Conservation (phyloP, 805 yeast species). For the Ogataea methylovora region DNA sequence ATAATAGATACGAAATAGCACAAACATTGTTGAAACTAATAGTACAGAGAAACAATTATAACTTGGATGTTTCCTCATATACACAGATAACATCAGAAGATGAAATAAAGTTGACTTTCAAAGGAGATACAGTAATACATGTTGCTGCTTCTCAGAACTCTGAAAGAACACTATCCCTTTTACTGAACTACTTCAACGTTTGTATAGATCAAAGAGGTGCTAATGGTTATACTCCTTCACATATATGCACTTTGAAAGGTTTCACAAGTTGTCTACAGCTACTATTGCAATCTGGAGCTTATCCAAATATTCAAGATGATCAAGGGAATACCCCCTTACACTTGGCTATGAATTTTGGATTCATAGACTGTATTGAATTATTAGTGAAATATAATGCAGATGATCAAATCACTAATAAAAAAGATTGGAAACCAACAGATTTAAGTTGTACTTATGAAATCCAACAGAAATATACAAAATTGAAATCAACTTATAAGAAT, state of each 20-base stretch:
- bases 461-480: slow-evolving; percentile 30
- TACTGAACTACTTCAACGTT: slow-evolving; percentile 53
- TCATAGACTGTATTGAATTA: slow-evolving; percentile 45
- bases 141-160: slow-evolving; percentile 46
- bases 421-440: slow-evolving; percentile 63
- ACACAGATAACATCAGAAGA: slow-evolving; percentile 25
- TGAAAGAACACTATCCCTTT: slow-evolving; percentile 63
- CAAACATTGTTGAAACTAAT: slow-evolving; percentile 16
- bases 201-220: slow-evolving; percentile 40
- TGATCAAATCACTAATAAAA: slow-evolving; percentile 38
- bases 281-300: slow-evolving; percentile 69
- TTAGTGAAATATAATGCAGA: slow-evolving; percentile 44
- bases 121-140: slow-evolving; percentile 62
- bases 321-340: slow-evolving; percentile 83
- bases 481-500: slow-evolving; percentile 11
- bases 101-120: slow-evolving; percentile 38
- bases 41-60: background rate
- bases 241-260: slow-evolving; percentile 55
- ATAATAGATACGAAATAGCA: slow-evolving; percentile 61
- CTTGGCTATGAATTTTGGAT: slow-evolving; percentile 68
- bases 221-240: slow-evolving; percentile 56
- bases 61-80: slow-evolving; percentile 5
- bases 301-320: slow-evolving; percentile 61
- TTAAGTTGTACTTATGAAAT: slow-evolving; percentile 48
- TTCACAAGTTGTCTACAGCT: slow-evolving; percentile 56